These are phyloP conservation scores for Magnusiomyces fungicola DNA, from an alignment of 1,139 yeast genomes.

Conservation along the genomic window DNA sequence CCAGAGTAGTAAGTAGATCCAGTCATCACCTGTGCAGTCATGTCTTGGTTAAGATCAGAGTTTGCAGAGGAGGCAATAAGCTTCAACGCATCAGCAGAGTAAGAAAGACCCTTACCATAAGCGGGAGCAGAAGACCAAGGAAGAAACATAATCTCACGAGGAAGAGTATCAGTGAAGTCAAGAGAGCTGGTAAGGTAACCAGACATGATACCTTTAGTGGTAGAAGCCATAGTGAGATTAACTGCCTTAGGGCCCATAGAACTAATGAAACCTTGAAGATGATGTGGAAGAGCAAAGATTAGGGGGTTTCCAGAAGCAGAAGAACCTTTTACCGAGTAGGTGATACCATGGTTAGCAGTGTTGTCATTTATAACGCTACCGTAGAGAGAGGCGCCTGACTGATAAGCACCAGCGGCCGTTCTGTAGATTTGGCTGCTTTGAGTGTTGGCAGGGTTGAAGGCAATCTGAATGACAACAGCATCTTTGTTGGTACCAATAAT, in stretches of 20 bases:
- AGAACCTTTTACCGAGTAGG: conserved; percentile 46
- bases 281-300: conserved; percentile 70
- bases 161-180: conserved; percentile 44
- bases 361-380: conserved; percentile 34
- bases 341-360: conserved; percentile 39
- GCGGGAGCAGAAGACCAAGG: conserved; percentile 48
- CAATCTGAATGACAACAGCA: conserved; percentile 55
- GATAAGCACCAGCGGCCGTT: conserved; percentile 56
- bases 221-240: conserved; percentile 48
- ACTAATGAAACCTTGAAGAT: conserved; percentile 45
- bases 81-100: conserved; percentile 50
- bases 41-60: conserved; percentile 52
- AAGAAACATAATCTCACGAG: conserved; percentile 46
- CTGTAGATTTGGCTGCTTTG: conserved; percentile 32
- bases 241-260: conserved; percentile 59
- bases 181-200: conserved; percentile 50
- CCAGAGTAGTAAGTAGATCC: conserved; percentile 51
- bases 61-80: conserved; percentile 51
- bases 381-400: conserved; percentile 35
- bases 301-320: conserved; percentile 48
- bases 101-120: conserved; percentile 43
- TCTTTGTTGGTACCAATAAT: conserved; percentile 31
- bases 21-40: conserved; percentile 42
- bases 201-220: conserved; percentile 61
- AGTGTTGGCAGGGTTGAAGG: conserved; percentile 38